A percentile compares a stretch with the other conserved stretches of the same genome.
Evolutionary conservation across 805 yeast genomes (phyloP).

Genomic region (Sporopachydermia quercuum): DNA sequence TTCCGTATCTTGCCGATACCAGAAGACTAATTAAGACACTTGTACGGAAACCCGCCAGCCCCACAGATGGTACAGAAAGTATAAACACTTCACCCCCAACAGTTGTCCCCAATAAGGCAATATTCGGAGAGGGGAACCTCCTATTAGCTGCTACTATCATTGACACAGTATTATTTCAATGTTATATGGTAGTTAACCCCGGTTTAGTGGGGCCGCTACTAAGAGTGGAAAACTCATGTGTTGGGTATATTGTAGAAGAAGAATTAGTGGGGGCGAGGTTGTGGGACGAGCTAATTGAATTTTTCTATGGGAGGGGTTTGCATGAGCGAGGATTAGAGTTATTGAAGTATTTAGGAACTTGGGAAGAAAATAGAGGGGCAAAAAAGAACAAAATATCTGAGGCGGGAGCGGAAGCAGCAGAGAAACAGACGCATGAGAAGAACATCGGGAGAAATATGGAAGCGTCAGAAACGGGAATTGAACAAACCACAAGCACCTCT

Average conservation of each 20-base stretch:
- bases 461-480: too few species aligned
- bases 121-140: conserved; percentile 13
- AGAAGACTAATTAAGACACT: too few species aligned
- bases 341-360: conserved; percentile 24
- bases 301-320: conserved; percentile 44
- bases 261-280: conserved; percentile 32
- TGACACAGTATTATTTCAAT: conserved; percentile 66
- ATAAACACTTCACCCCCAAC: conserved; percentile 6
- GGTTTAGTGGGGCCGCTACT: conserved; percentile 72
- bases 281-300: conserved; percentile 62
- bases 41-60: conserved; percentile 25
- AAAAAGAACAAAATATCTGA: conserved; percentile 11
- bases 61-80: conserved; percentile 8
- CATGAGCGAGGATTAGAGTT: conserved; percentile 58
- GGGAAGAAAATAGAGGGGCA: conserved; percentile 7
- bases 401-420: background rate
- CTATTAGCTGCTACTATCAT: conserved; percentile 27
- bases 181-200: conserved; percentile 56
- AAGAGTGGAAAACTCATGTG: conserved; percentile 63
- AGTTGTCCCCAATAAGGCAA: conserved; percentile 6
- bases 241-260: conserved; percentile 41
- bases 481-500: background rate
- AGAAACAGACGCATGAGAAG: conserved; percentile 10
- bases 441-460: too few species aligned
- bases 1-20: conserved; percentile 33